Evolutionary conservation across 352 stramenopile species (phyloP).

Genomic region (Pythium vanterpoolii): DNA sequence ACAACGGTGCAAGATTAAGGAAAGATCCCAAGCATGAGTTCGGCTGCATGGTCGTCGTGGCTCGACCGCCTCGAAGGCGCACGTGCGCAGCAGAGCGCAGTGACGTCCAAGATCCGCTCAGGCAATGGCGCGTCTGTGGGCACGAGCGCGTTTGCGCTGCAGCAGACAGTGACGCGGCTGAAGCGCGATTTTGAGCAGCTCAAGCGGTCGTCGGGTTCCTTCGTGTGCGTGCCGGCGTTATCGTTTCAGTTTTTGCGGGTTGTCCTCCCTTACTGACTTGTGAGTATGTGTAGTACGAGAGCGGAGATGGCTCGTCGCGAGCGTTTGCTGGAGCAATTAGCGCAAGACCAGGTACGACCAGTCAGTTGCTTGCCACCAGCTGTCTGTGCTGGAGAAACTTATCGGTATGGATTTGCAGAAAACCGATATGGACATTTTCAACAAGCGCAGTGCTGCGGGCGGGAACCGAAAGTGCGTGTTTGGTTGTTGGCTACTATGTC

Average conservation of each 20-base stretch:
- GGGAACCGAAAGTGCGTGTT: constrained; percentile 25
- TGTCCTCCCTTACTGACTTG: background rate
- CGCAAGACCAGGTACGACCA: constrained; percentile 43
- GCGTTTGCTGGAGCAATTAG: constrained; percentile 53
- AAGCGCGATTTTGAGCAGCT: constrained; percentile 83
- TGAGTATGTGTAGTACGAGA: constrained; percentile 38
- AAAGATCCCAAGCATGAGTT: constrained; percentile 44
- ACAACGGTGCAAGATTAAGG: constrained; percentile 19
- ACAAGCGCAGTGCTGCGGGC: constrained; percentile 38
- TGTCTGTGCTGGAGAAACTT: background rate
- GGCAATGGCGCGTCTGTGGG: constrained; percentile 59
- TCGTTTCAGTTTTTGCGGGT: background rate
- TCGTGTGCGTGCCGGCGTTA: constrained; percentile 41
- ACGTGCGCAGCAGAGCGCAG: constrained; percentile 55
- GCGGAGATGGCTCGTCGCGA: constrained; percentile 72
- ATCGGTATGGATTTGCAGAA: constrained; percentile 29
- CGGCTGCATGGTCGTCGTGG: constrained; percentile 71
- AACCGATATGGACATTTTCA: constrained; percentile 74
- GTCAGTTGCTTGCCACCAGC: background rate
- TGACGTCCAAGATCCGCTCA: constrained; percentile 63
- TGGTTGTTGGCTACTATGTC: background rate
- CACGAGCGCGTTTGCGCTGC: constrained; percentile 80
- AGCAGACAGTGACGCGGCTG: constrained; percentile 79
- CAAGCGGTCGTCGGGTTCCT: constrained; percentile 38
- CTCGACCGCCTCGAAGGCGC: constrained; percentile 80